These are phyloP conservation scores for Stentor roeselii DNA, from an alignment of 73 alveolate genomes.

Conservation along the genomic window DNA sequence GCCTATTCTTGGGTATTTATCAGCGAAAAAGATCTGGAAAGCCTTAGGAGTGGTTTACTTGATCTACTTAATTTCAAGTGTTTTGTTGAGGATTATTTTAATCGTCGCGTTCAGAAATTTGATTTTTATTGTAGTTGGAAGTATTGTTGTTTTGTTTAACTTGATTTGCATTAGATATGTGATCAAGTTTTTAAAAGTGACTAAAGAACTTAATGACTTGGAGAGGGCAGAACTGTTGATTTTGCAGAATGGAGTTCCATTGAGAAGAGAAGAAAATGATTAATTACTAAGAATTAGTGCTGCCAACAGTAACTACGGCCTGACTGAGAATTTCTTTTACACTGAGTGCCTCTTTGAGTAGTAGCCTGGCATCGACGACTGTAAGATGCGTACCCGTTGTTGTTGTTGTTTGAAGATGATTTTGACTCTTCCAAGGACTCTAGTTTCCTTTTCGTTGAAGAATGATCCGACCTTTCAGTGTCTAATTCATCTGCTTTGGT, in stretches of 20 bases:
- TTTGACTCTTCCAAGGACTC: too few species aligned
- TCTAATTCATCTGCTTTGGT: too few species aligned
- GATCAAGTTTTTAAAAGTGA: neutral
- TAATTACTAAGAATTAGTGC: too few species aligned
- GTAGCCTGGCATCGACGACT: too few species aligned
- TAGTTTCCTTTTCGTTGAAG: too few species aligned
- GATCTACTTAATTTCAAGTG: neutral
- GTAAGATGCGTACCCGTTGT: too few species aligned
- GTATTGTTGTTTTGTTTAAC: neutral
- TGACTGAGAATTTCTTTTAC: too few species aligned
- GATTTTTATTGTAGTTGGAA: neutral
- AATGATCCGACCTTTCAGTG: too few species aligned
- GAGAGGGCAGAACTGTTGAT: neutral
- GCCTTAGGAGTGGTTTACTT: neutral
- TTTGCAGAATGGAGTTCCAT: slow-evolving; percentile 4
- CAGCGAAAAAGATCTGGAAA: neutral
- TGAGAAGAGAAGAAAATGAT: neutral
- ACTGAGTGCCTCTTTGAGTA: too few species aligned
- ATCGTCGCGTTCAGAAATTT: neutral
- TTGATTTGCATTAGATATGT: neutral
- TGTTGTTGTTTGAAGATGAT: too few species aligned
- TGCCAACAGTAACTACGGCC: too few species aligned
- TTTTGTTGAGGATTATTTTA: neutral
- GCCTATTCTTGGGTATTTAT: neutral
- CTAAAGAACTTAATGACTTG: neutral